Base-by-base conservation (phyloP, 306 rosid species). In the Heteromeles arbutifolia region DNA sequence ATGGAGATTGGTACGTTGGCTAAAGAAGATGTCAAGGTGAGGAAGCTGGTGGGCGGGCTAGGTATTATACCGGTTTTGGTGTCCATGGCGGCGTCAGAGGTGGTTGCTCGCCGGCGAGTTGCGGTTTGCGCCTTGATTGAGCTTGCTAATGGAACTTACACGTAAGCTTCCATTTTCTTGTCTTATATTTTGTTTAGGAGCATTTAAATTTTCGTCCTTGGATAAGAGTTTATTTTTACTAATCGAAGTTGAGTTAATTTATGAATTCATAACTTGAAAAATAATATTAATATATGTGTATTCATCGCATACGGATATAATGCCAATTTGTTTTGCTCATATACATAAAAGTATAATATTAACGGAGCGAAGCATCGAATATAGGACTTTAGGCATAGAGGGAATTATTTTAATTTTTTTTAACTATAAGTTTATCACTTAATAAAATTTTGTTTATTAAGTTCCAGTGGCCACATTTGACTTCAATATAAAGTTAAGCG, bases 21-120 rank as follows among this genome's bases (percentile, higher is more conserved):
- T 13, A 90, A 80, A 80, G 87, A 92, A 74, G 92, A 90, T 73
- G 75, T 85, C 3, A 89, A 85, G 86, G 76, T 82, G 10, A 90
- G 84, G 64, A 96, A 89, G 82, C 76, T 88, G 81, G 89, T 92
- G 67, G 91, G 88, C 28, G 96, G 87, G 83, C 89, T 96, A 9
- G 91, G 97, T 13, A 93, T 96, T 63, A 88, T 96, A 43, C 98
- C 97, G 17, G 89, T 87, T 28, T 74, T 96, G 93, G 97, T 96
- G 4, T 77, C 87, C 19, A 86, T 96, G 98, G 89, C 66, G 63
- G 89, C 84, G 17, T 89, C 90, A 0, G 80, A 77, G 63, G 88
- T 79, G 67, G 65, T 81, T 76, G 57, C 48, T 26, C 79, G 84
- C 56, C 92, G 85, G 65, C 81, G 76, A 19, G 83, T 79, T 2